These are phyloP conservation scores for Dictyostelium discoideum DNA, from an alignment of 78 protist genomes.

Conservation along the genomic window DNA sequence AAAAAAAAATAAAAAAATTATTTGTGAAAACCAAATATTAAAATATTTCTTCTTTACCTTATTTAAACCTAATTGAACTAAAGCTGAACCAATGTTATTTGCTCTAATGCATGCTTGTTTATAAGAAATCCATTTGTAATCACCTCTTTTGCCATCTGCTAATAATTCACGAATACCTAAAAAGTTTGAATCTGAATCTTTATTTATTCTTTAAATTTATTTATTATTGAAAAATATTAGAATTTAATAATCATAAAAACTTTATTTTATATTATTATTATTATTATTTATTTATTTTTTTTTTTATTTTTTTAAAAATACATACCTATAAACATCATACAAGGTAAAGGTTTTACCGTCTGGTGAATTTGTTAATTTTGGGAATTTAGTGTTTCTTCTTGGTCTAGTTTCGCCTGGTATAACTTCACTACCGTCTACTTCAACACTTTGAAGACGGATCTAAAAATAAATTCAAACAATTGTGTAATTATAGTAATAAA, in stretches of 20 bases:
- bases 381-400: conserved; percentile 63
- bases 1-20: no score
- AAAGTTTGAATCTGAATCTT: conserved; percentile 33
- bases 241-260: background rate
- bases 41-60: background rate
- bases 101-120: conserved; percentile 47
- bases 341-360: conserved; percentile 47
- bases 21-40: no score
- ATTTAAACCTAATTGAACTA: conserved; percentile 30
- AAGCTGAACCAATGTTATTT: conserved; percentile 49
- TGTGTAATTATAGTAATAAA: background rate
- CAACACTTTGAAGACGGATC: conserved; percentile 17
- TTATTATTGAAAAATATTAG: background rate
- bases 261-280: no score
- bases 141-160: conserved; percentile 71
- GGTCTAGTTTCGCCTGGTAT: conserved; percentile 48
- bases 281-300: no score
- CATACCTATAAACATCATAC: conserved; percentile 65
- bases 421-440: background rate
- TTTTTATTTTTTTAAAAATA: background rate
- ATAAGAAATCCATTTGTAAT: conserved; percentile 68
- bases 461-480: background rate
- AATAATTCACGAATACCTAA: conserved; percentile 69
- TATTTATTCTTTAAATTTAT: background rate
- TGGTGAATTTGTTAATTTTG: conserved; percentile 37